A percentile compares a stretch with the other conserved stretches of the same genome.
Conservation (phyloP, 2,329 filamentous ascomycete genomes). For the Dothidotthia symphoricarpi region DNA sequence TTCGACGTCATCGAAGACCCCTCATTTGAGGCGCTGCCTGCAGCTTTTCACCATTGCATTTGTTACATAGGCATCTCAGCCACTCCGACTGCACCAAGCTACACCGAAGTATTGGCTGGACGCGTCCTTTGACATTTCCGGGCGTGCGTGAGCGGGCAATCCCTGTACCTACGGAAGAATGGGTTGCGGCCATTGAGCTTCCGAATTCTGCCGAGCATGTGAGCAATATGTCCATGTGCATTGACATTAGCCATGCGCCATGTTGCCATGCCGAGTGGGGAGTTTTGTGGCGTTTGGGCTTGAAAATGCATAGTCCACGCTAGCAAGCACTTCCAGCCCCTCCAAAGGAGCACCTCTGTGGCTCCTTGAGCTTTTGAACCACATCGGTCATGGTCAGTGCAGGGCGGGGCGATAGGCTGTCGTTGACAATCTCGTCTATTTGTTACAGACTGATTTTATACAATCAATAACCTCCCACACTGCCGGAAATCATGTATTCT, state of each 20-base stretch:
- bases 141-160: constrained; percentile 14
- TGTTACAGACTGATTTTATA: not conserved
- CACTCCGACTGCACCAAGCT: not conserved
- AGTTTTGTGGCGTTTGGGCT: not conserved
- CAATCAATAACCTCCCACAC: too few species aligned
- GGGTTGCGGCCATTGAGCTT: constrained; percentile 19
- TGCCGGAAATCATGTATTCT: too few species aligned
- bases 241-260: constrained; percentile 1
- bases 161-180: constrained; percentile 22
- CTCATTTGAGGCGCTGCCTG: constrained; percentile 9
- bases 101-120: too few species aligned
- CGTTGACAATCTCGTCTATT: not conserved
- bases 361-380: too few species aligned
- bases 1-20: constrained; percentile 14
- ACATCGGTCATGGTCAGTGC: too few species aligned
- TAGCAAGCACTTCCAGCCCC: too few species aligned
- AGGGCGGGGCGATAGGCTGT: not conserved
- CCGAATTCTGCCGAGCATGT: constrained; percentile 19
- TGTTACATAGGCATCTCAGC: too few species aligned
- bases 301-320: too few species aligned
- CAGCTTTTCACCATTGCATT: not conserved
- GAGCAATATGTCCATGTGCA: constrained; percentile 4
- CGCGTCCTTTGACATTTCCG: constrained; percentile 5
- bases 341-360: too few species aligned
- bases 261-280: not conserved